These are phyloP conservation scores for Fusarium armeniacum DNA, from an alignment of 2,329 filamentous ascomycete species.

Conservation along the genomic window DNA sequence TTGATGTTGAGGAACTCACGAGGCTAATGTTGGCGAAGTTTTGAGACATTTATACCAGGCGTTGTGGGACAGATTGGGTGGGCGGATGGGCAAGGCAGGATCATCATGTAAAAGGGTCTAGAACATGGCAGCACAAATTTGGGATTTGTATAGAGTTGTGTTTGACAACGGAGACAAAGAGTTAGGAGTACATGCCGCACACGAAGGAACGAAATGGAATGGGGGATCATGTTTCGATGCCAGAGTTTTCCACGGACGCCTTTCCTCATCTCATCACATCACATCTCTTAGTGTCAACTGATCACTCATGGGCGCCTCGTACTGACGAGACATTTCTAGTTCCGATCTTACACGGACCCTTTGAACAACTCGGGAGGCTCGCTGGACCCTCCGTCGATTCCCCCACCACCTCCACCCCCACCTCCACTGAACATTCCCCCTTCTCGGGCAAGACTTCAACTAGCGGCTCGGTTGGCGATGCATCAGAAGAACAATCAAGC, in stretches of 20 bases:
- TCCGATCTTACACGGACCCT: conserved; percentile 71
- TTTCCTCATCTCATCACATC: conserved; percentile 40
- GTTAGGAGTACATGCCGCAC: conserved; percentile 43
- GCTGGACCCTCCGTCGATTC: conserved; percentile 70
- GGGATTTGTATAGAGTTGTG: conserved; percentile 46
- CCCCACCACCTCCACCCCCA: conserved; percentile 73
- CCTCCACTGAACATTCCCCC: conserved; percentile 88
- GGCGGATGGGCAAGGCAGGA: conserved; percentile 32
- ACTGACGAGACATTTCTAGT: conserved; percentile 58
- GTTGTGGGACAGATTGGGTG: conserved; percentile 43
- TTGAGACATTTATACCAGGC: conserved; percentile 46
- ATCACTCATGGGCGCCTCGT: conserved; percentile 37
- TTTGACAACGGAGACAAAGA: conserved; percentile 42
- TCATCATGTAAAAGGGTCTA: conserved; percentile 40
- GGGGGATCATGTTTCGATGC: conserved; percentile 49
- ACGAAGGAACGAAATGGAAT: conserved; percentile 50
- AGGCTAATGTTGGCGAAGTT: conserved; percentile 44
- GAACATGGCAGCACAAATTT: conserved; percentile 15
- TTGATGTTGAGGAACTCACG: conserved; percentile 50
- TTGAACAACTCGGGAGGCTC: conserved; percentile 63
- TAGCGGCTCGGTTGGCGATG: conserved; percentile 88
- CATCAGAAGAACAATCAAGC: conserved; percentile 74
- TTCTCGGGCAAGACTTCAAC: conserved; percentile 85
- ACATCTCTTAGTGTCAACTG: conserved; percentile 46
- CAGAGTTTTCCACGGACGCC: conserved; percentile 48